Percentiles rank a stretch among this genome's conserved stretches.
Evolutionary conservation across 148 eudicot species (phyloP).

Genomic region (Nepenthes mirabilis): DNA sequence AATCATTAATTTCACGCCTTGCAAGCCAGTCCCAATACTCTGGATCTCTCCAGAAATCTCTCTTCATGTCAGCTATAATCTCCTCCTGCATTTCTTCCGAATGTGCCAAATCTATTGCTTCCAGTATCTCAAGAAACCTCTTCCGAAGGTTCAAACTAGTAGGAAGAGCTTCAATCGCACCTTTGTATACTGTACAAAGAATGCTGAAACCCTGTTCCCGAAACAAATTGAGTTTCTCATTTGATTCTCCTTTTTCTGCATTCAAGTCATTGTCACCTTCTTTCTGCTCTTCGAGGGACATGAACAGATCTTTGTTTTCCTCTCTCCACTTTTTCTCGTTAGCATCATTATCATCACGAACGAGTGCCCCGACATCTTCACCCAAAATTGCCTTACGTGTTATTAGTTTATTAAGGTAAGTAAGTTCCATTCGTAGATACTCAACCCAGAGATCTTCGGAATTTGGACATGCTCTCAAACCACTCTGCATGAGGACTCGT

Average conservation of each 20-base stretch:
- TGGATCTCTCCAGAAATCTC: slow-evolving; percentile 56
- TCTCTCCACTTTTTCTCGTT: slow-evolving; percentile 69
- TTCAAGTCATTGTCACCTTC: slow-evolving; percentile 25
- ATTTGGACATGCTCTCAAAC: slow-evolving; percentile 73
- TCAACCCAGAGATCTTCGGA: slow-evolving; percentile 96
- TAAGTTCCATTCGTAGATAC: slow-evolving; percentile 84
- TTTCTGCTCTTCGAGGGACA: slow-evolving; percentile 38
- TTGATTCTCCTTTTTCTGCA: slow-evolving; percentile 27
- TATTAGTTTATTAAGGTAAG: slow-evolving; percentile 80
- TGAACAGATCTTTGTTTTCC: slow-evolving; percentile 62
- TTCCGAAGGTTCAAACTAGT: slow-evolving; percentile 51
- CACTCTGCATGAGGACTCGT: slow-evolving; percentile 70
- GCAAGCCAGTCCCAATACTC: slow-evolving; percentile 93
- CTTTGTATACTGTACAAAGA: slow-evolving; percentile 45
- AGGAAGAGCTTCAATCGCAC: slow-evolving; percentile 66
- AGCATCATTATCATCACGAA: slow-evolving; percentile 21
- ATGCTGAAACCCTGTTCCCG: slow-evolving; percentile 46
- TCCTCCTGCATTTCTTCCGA: slow-evolving; percentile 56
- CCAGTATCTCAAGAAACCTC: slow-evolving; percentile 60
- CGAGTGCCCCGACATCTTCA: slow-evolving; percentile 45
- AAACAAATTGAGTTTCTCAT: slow-evolving; percentile 36
- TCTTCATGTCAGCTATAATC: slow-evolving; percentile 60
- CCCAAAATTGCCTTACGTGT: slow-evolving; percentile 75
- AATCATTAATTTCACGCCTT: slow-evolving; percentile 19
- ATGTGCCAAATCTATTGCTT: slow-evolving; percentile 54